Percentiles rank a stretch among this genome's conserved stretches.
Conservation (phyloP, 1,284 basidiomycete species). For the Takashimella koratensis region DNA sequence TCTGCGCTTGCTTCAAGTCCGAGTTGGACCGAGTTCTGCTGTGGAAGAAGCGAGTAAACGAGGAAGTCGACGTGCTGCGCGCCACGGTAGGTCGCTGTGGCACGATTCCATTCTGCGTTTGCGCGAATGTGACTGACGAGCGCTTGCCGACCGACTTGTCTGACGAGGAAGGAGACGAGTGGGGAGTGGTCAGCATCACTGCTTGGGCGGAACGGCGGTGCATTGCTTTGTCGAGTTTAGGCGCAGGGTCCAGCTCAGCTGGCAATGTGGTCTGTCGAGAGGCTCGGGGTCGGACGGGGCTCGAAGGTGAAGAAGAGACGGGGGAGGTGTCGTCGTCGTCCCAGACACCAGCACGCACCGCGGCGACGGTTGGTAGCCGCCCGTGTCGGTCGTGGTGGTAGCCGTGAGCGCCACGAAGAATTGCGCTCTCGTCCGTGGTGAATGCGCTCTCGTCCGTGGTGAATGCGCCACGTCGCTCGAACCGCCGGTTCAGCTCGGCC, state of each 20-base stretch:
- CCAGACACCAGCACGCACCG: neutral
- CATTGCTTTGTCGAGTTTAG: neutral
- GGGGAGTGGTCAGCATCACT: neutral
- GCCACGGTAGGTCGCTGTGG: slow-evolving; percentile 12
- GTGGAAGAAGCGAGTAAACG: slow-evolving; percentile 26
- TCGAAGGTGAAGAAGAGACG: neutral
- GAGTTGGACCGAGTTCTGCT: slow-evolving; percentile 7
- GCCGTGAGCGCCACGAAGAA: slow-evolving; percentile 4
- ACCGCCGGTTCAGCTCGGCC: neutral
- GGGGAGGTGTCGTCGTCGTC: slow-evolving; percentile 5
- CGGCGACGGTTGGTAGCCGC: neutral
- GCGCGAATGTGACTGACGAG: slow-evolving; percentile 3
- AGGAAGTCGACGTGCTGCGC: slow-evolving; percentile 8
- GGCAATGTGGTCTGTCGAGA: slow-evolving; percentile 10
- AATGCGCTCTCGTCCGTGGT: slow-evolving; percentile 1
- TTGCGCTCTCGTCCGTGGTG: neutral
- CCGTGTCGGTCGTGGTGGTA: slow-evolving; percentile 1
- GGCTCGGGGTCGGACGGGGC: neutral
- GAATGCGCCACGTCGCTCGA: slow-evolving; percentile 1
- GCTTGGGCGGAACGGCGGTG: neutral
- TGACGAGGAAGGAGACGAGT: slow-evolving; percentile 1
- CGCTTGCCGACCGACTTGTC: slow-evolving; percentile 1
- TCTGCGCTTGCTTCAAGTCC: neutral
- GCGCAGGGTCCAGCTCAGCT: neutral
- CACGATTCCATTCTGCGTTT: neutral